Percentiles rank a stretch among this genome's conserved stretches.
These are phyloP conservation scores for Sambucus nigra DNA, from an alignment of 129 eudicot genomes.

Conservation along the genomic window DNA sequence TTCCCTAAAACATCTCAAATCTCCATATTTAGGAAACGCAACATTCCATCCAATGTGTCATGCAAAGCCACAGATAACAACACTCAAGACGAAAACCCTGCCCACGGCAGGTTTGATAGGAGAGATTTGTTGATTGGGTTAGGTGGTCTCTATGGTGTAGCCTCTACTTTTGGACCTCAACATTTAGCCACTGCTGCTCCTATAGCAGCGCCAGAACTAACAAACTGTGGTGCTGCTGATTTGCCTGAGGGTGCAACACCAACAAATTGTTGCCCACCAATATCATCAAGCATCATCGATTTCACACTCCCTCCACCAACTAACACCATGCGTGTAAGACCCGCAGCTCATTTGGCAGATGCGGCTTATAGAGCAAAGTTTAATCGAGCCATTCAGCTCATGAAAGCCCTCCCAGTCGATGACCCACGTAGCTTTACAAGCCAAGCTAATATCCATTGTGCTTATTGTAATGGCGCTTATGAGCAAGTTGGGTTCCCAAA, in stretches of 20 bases:
- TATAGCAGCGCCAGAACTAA: constrained; percentile 10
- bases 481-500: constrained; percentile 30
- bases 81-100: background rate
- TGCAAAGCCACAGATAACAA: constrained; percentile 21
- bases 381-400: constrained; percentile 15
- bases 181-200: constrained; percentile 12
- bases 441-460: constrained; percentile 40
- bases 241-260: constrained; percentile 10
- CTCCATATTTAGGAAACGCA: background rate
- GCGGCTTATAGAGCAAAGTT: constrained; percentile 17
- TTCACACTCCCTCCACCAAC: constrained; percentile 21
- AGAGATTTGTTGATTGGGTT: constrained; percentile 40
- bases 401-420: constrained; percentile 30
- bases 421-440: constrained; percentile 35
- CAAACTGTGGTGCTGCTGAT: constrained; percentile 16
- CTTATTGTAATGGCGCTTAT: constrained; percentile 35
- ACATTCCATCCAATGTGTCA: constrained; percentile 5
- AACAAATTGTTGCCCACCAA: constrained; percentile 20
- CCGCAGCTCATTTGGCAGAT: constrained; percentile 13
- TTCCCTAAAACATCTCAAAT: constrained; percentile 10
- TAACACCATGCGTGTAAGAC: constrained; percentile 13
- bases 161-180: constrained; percentile 11
- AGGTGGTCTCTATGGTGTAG: constrained; percentile 36
- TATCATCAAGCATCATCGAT: constrained; percentile 6
- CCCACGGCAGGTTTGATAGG: constrained; percentile 20